Base-by-base conservation (phyloP, 352 stramenopile genomes). In the Globisporangium camurandrum region DNA sequence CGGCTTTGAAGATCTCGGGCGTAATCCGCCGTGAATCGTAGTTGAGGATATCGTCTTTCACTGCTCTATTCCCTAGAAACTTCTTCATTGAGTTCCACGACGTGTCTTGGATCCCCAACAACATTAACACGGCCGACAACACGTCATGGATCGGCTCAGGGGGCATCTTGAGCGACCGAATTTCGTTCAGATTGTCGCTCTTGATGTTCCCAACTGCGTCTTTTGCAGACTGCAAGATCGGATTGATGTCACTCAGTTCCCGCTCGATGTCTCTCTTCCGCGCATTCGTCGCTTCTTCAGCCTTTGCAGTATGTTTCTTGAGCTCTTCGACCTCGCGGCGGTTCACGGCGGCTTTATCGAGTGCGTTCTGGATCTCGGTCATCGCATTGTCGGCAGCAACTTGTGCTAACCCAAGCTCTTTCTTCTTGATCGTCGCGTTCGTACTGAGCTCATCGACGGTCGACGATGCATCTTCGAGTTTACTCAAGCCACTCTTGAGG, bases 71-170 rank as follows among this genome's bases (percentile, higher is more conserved):
- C 2, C 92, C 88, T 1, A 98, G 58, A 54, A 98, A 98, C 57
- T 96, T 96, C 57, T 98, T 98, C 92, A 98, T 98, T 12, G 81
- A 96, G 51, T 96, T 90, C 95, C 95, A 98, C 1, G 87, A 97
- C 16, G 89, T 96, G 56, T 98, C 95, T 24, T 96, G 79, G 41
- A 98, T 97, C 11, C 94, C 94, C 3, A 98, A 64, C 9, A 98
- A 62, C 88, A 97, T 97, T 1, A 98, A 69, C 19, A 98, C 93
- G 0, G 92, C 95, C 22, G 79, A 93, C 22, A 98, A 68, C 23
- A 98, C 93, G 49, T 98, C 93, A 27, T 93, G 84, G 56, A 98
- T 97, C 0, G 94, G 84, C 58, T 97, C 87, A 0, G 94, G 94
- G 0, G 94, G 94, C 72, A 96, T 97, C 53, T 97, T 98, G 11